These are phyloP conservation scores for Scorias spongiosa DNA, from an alignment of 2,329 filamentous ascomycete species.

Conservation along the genomic window DNA sequence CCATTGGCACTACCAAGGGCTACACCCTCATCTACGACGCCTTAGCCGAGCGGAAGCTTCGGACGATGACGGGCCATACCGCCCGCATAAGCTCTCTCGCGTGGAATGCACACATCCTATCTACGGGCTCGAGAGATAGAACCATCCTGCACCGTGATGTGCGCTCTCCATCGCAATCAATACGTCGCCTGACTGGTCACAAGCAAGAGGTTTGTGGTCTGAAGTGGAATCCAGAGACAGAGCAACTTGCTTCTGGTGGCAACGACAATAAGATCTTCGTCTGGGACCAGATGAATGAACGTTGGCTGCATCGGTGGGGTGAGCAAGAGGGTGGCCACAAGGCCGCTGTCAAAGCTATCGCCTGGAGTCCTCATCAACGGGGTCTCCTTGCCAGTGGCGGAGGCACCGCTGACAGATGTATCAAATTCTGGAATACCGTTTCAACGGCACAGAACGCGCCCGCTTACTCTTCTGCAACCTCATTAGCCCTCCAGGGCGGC, in stretches of 20 bases:
- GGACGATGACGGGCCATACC: conserved; percentile 95
- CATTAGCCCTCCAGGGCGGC: conserved; percentile 4
- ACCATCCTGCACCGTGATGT: conserved; percentile 94
- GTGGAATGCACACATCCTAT: conserved; percentile 96
- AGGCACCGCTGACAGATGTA: conserved; percentile 86
- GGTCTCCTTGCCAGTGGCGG: conserved; percentile 90
- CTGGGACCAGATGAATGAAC: conserved; percentile 91
- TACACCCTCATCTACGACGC: conserved; percentile 97
- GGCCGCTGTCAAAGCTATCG: conserved; percentile 91
- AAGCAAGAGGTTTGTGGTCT: conserved; percentile 97
- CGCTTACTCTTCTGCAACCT: conserved; percentile 19
- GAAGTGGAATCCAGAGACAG: conserved; percentile 93
- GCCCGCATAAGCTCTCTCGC: conserved; percentile 84
- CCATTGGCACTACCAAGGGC: conserved; percentile 88
- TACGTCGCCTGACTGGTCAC: conserved; percentile 76
- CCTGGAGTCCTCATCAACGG: conserved; percentile 93
- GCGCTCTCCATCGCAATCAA: conserved; percentile 76
- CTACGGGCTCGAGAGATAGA: conserved; percentile 84
- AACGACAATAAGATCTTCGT: conserved; percentile 99
- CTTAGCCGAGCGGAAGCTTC: conserved; percentile 64
- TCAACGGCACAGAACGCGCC: conserved; percentile 24
- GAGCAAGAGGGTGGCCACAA: conserved; percentile 93
- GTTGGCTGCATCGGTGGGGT: conserved; percentile 82
- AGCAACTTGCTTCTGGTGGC: conserved; percentile 84
- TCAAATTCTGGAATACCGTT: conserved; percentile 92